These are phyloP conservation scores for Magnaporthiopsis rhizophila DNA, from an alignment of 2,329 filamentous ascomycete species.

Conservation along the genomic window DNA sequence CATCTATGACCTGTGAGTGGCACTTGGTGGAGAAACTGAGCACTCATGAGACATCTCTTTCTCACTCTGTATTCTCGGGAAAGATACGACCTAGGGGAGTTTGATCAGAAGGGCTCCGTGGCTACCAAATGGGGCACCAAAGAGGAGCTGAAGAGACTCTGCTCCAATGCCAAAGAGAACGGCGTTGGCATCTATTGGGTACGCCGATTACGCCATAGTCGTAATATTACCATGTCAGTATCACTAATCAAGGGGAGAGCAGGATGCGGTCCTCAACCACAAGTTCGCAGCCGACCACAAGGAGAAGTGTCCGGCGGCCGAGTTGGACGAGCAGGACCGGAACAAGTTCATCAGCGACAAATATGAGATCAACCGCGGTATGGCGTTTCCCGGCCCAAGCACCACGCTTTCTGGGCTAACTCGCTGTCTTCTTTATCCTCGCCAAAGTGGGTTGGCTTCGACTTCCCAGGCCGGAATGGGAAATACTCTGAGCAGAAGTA, in stretches of 20 bases:
- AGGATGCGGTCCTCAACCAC: slow-evolving; percentile 65
- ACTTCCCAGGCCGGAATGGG: slow-evolving; percentile 55
- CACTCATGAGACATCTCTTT: too few species aligned
- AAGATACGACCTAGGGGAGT: slow-evolving; percentile 58
- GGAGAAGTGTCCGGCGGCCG: slow-evolving; percentile 54
- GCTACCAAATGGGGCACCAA: slow-evolving; percentile 64
- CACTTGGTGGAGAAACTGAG: background rate
- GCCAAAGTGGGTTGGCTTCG: slow-evolving; percentile 53
- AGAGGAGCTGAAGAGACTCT: slow-evolving; percentile 50
- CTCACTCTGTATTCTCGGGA: too few species aligned
- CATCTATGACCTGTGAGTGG: slow-evolving; percentile 53
- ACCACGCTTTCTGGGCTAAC: background rate
- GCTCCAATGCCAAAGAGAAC: slow-evolving; percentile 41
- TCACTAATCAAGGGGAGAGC: background rate
- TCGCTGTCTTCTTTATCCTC: background rate
- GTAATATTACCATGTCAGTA: background rate
- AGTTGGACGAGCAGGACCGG: slow-evolving; percentile 55
- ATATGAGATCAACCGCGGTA: slow-evolving; percentile 54
- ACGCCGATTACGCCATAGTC: background rate
- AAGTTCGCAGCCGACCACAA: slow-evolving; percentile 63
- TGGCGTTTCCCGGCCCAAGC: background rate
- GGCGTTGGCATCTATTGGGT: slow-evolving; percentile 57
- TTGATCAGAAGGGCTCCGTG: slow-evolving; percentile 59
- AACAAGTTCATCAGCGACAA: slow-evolving; percentile 47
- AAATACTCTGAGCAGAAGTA: slow-evolving; percentile 58